Conservation (phyloP, 768 basidiomycete genomes). For the Mycena leptocephala region DNA sequence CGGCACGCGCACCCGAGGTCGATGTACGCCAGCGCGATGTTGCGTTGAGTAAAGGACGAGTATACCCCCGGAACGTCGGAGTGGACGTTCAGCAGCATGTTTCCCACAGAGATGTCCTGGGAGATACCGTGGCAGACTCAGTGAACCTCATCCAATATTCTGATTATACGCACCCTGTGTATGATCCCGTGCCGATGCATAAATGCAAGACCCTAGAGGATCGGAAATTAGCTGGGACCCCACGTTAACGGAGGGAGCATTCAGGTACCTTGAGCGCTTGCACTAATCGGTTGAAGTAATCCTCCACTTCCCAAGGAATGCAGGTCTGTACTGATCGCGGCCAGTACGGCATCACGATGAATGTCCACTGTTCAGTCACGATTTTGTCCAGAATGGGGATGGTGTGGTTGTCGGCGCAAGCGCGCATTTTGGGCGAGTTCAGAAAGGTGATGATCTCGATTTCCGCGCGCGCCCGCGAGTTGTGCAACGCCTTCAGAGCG, state of each 20-base stretch:
- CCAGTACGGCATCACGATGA: conserved; percentile 37
- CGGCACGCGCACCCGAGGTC: conserved; percentile 32
- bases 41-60: conserved; percentile 15
- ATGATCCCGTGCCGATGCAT: conserved; percentile 34
- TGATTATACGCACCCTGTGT: conserved; percentile 25
- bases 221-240: conserved; percentile 1
- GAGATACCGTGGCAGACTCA: background rate
- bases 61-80: conserved; percentile 27
- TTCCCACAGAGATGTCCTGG: too few relatives aligned
- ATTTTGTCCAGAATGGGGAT: too few relatives aligned
- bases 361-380: conserved; percentile 33
- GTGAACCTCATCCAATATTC: background rate
- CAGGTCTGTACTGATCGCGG: conserved; percentile 30
- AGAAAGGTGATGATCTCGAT: conserved; percentile 34
- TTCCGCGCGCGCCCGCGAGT: conserved; percentile 14
- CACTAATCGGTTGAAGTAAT: conserved; percentile 29
- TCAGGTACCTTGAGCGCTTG: conserved; percentile 26
- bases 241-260: conserved; percentile 14
- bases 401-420: too few relatives aligned
- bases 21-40: conserved; percentile 27
- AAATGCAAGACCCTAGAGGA: conserved; percentile 26
- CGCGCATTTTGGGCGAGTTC: conserved; percentile 30
- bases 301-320: conserved; percentile 35
- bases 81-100: conserved; percentile 33
- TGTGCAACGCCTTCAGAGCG: conserved; percentile 32